Evolutionary conservation across 352 stramenopile genomes (phyloP).

Genomic region (Phytophthora sansomeana): DNA sequence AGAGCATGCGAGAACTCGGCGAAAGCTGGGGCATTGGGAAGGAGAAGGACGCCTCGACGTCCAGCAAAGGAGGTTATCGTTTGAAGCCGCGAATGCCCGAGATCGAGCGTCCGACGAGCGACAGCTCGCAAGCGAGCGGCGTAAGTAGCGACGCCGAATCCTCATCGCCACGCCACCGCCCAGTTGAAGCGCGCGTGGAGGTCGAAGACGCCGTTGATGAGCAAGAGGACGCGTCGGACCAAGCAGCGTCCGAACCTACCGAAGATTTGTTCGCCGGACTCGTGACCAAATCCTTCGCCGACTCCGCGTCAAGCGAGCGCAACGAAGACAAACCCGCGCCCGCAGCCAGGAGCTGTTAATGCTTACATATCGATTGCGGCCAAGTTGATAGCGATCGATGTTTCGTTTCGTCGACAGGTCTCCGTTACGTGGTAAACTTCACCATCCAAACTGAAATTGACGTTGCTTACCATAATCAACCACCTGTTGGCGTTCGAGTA

Average conservation of each 20-base stretch:
- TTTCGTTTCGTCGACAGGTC: constrained; percentile 15
- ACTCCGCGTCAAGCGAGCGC: constrained; percentile 17
- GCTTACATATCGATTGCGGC: too few relatives aligned
- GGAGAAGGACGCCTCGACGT: neutral
- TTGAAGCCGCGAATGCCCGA: constrained; percentile 40
- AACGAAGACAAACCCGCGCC: neutral
- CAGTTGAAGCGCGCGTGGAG: neutral
- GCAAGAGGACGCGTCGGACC: constrained; percentile 23
- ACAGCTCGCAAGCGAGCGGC: constrained; percentile 29
- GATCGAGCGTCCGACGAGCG: constrained; percentile 21
- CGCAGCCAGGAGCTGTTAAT: constrained; percentile 20
- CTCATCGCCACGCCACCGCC: neutral
- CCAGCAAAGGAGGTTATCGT: constrained; percentile 17
- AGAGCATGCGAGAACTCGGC: constrained; percentile 32
- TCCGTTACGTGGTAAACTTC: constrained; percentile 16
- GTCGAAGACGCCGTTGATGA: constrained; percentile 15
- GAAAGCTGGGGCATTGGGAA: constrained; percentile 25
- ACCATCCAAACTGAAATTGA: constrained; percentile 5
- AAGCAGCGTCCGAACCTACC: constrained; percentile 23
- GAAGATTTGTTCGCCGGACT: constrained; percentile 48
- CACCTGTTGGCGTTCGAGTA: constrained; percentile 5
- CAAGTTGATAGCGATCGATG: too few relatives aligned
- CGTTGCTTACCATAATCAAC: constrained; percentile 23
- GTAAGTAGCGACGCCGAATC: constrained; percentile 29
- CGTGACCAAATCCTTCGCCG: constrained; percentile 36